Conservation (phyloP, 129 eudicot genomes). For the Oenanthe sinensis region DNA sequence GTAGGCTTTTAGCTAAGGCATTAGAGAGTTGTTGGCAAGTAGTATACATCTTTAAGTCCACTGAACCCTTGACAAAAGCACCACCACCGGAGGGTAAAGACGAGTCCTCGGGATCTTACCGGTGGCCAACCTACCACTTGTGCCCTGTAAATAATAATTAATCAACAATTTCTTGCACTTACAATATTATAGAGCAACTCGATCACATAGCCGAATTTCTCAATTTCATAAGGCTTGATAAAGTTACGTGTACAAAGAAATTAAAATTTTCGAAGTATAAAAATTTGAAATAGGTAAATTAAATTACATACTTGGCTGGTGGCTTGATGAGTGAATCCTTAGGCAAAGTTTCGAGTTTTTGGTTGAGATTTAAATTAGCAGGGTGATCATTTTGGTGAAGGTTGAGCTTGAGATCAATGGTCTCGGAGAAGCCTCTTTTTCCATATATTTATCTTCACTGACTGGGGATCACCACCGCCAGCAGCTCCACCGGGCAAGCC, state of each 20-base stretch:
- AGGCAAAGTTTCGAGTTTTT: conserved; percentile 14
- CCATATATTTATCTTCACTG: conserved; percentile 38
- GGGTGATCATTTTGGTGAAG: conserved; percentile 32
- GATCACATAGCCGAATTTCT: too few species aligned
- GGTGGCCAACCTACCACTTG: conserved; percentile 99
- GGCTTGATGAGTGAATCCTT: conserved; percentile 63
- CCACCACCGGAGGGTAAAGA: conserved; percentile 1
- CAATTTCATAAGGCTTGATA: too few species aligned
- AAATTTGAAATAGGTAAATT: background rate
- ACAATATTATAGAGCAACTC: too few species aligned
- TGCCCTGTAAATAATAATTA: conserved; percentile 37
- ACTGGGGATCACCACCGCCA: conserved; percentile 13
- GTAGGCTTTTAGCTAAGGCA: conserved; percentile 82
- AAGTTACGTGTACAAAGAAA: too few species aligned
- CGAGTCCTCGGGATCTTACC: conserved; percentile 48
- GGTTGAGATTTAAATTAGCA: conserved; percentile 32
- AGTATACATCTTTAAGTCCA: conserved; percentile 73
- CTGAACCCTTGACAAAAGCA: conserved; percentile 73
- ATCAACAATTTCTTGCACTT: background rate
- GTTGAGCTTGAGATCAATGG: conserved; percentile 86
- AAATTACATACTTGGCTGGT: conserved; percentile 71
- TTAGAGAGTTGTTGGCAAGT: conserved; percentile 69
- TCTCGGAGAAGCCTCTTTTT: conserved; percentile 77
- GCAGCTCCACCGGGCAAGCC: conserved; percentile 13
- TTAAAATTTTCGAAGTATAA: background rate